Evolutionary conservation across 2,329 filamentous ascomycete genomes (phyloP).

Genomic region (Ophiobolus disseminans): DNA sequence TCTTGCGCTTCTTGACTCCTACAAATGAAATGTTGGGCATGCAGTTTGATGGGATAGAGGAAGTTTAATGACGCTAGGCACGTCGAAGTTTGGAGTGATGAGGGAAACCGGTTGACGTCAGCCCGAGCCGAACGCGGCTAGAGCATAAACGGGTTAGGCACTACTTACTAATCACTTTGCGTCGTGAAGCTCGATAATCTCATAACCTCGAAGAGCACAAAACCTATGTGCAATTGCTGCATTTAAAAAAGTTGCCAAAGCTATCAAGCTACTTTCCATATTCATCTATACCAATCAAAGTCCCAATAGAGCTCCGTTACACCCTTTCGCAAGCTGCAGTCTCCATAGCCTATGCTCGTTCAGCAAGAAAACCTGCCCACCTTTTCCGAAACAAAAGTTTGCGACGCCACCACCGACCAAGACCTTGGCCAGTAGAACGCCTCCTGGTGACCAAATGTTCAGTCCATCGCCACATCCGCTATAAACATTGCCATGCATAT

Average conservation of each 20-base stretch:
- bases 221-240: too few species aligned
- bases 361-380: constrained; percentile 57
- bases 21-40: constrained; percentile 32
- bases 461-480: constrained; percentile 58
- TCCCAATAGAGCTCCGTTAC: constrained; percentile 19
- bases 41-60: too few species aligned
- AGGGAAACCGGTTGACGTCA: too few species aligned
- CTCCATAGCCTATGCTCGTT: constrained; percentile 54
- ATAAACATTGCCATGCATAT: constrained; percentile 60
- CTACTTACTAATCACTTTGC: too few species aligned
- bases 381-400: constrained; percentile 58
- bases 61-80: too few species aligned
- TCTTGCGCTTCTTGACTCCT: constrained; percentile 39
- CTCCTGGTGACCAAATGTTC: constrained; percentile 57
- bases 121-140: too few species aligned
- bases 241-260: too few species aligned
- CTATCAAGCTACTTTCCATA: too few species aligned
- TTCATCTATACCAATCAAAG: constrained; percentile 3
- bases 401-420: constrained; percentile 49
- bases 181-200: too few species aligned
- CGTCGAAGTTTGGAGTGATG: too few species aligned
- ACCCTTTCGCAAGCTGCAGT: constrained; percentile 11
- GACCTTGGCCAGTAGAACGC: constrained; percentile 51
- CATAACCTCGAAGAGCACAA: too few species aligned
- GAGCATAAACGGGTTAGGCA: too few species aligned